Conservation (phyloP, 1,284 basidiomycete species). For the Coniferiporia weirii region DNA sequence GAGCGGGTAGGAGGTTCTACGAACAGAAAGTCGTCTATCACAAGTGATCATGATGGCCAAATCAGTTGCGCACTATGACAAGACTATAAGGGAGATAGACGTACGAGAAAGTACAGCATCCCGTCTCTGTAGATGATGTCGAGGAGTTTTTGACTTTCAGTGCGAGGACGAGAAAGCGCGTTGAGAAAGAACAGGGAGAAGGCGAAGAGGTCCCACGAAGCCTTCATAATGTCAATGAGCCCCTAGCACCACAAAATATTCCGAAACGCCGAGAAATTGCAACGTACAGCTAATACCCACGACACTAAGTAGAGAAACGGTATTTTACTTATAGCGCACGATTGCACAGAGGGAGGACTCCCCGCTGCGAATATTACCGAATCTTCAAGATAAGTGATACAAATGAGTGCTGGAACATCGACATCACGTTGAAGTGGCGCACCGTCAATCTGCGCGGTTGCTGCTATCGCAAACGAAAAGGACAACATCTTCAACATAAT, state of each 20-base stretch:
- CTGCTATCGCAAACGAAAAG: neutral
- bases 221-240: neutral
- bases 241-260: too few relatives aligned
- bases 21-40: neutral
- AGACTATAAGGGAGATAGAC: neutral
- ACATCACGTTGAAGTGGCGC: neutral
- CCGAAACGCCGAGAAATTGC: too few relatives aligned
- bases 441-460: neutral
- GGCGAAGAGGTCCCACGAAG: neutral
- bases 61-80: neutral
- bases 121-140: slow-evolving; percentile 1
- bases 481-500: neutral
- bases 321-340: too few relatives aligned
- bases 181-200: neutral
- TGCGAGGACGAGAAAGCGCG: neutral
- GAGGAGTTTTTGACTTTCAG: neutral
- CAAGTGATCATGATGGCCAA: neutral
- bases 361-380: too few relatives aligned
- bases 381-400: too few relatives aligned
- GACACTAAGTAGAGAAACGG: too few relatives aligned
- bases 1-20: neutral
- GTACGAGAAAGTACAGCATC: neutral
- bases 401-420: too few relatives aligned
- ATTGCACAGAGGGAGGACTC: too few relatives aligned
- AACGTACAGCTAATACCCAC: too few relatives aligned